phyloP scores from a whole-genome alignment of 257 asterid genomes.

The Nicotiana sylvestris region DNA sequence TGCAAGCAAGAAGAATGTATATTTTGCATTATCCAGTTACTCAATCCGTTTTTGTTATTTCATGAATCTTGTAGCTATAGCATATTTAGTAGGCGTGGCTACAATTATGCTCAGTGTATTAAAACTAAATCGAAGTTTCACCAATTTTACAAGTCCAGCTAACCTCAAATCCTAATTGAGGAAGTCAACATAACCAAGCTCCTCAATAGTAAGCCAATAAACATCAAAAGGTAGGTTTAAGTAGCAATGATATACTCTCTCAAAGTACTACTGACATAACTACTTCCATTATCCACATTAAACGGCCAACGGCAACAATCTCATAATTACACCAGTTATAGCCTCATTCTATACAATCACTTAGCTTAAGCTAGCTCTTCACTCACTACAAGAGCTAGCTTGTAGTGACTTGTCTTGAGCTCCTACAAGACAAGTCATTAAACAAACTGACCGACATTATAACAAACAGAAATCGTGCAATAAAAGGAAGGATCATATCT shows the following conservation, averaged over 20 bases:
- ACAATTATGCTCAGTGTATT: too few relatives aligned
- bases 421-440: background rate
- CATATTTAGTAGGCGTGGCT: background rate
- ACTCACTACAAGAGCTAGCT: background rate
- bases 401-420: background rate
- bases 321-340: background rate
- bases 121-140: background rate
- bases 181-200: background rate
- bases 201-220: background rate
- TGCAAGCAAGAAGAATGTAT: too few relatives aligned
- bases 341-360: background rate
- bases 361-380: background rate
- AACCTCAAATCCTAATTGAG: background rate
- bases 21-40: too few relatives aligned
- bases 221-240: background rate
- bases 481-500: background rate
- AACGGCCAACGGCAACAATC: background rate
- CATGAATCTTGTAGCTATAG: background rate
- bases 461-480: conserved; percentile 1
- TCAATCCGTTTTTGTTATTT: background rate
- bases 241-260: background rate
- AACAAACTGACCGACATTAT: background rate
- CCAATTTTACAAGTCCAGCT: background rate
- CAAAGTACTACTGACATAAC: background rate
- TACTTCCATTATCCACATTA: background rate